A percentile compares a stretch with the other conserved stretches of the same genome.
Conservation (phyloP, 257 asterid species). For the Salvia rosmarinus region DNA sequence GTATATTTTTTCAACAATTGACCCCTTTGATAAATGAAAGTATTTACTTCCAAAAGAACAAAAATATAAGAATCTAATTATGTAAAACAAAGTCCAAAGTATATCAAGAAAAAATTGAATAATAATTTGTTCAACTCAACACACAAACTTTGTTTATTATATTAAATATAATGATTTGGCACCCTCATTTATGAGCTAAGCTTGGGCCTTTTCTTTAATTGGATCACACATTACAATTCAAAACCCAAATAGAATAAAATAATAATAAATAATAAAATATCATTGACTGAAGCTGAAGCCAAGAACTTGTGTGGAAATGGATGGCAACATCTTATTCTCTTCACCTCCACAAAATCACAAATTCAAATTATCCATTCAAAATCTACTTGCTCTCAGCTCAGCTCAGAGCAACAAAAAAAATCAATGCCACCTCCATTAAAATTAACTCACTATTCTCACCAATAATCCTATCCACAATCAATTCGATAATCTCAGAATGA, state of each 20-base stretch:
- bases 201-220: constrained; percentile 27
- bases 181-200: not conserved
- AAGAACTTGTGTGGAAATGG: constrained; percentile 39
- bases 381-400: constrained; percentile 22
- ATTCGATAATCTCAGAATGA: constrained; percentile 52
- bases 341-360: constrained; percentile 68
- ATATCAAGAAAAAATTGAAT: not conserved
- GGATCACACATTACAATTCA: constrained; percentile 5
- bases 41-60: no score
- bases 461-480: constrained; percentile 29
- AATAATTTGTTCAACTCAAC: not conserved
- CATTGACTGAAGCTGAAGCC: not conserved
- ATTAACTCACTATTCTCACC: constrained; percentile 28
- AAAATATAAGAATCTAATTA: no score
- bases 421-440: constrained; percentile 37
- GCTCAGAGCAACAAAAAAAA: constrained; percentile 21
- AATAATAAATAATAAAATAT: not conserved
- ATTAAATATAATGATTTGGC: not conserved
- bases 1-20: no score
- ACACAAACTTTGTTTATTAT: not conserved
- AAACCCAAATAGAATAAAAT: not conserved
- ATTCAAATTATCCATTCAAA: constrained; percentile 49
- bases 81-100: not conserved
- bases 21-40: no score
- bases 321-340: constrained; percentile 43